A percentile compares a stretch with the other conserved stretches of the same genome.
Conservation (phyloP, 257 asterid genomes). For the Salvia rosmarinus region DNA sequence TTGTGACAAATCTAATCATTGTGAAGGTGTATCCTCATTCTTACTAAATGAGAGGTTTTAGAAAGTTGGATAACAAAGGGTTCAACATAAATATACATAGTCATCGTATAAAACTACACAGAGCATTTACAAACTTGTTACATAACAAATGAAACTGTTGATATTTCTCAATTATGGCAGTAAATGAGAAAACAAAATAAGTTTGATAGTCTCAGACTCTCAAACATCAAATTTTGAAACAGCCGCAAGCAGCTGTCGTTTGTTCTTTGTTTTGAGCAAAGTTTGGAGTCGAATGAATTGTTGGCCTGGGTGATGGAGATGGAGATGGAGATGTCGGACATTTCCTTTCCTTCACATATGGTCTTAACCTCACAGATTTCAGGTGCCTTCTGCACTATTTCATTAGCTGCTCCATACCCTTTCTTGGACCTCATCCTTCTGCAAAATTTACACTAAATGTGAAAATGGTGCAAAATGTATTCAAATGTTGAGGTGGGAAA, state of each 20-base stretch:
- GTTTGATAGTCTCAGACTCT: background rate
- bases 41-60: background rate
- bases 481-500: background rate
- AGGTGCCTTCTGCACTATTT: constrained; percentile 58
- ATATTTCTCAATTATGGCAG: background rate
- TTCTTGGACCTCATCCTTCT: constrained; percentile 58
- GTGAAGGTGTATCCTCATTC: constrained; percentile 18
- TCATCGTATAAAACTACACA: background rate
- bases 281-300: constrained; percentile 25
- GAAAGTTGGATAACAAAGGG: background rate
- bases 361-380: constrained; percentile 72
- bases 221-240: constrained; percentile 47
- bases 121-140: background rate
- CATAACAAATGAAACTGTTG: background rate
- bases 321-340: constrained; percentile 46
- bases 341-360: constrained; percentile 77
- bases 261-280: constrained; percentile 28
- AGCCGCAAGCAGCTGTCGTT: constrained; percentile 39
- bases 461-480: background rate
- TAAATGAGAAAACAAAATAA: background rate
- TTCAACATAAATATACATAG: background rate
- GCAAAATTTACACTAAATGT: background rate
- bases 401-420: constrained; percentile 49
- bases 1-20: background rate
- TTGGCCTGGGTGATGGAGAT: constrained; percentile 38